Base-by-base conservation (phyloP, 768 basidiomycete species). In the Termitomyces heimii region DNA sequence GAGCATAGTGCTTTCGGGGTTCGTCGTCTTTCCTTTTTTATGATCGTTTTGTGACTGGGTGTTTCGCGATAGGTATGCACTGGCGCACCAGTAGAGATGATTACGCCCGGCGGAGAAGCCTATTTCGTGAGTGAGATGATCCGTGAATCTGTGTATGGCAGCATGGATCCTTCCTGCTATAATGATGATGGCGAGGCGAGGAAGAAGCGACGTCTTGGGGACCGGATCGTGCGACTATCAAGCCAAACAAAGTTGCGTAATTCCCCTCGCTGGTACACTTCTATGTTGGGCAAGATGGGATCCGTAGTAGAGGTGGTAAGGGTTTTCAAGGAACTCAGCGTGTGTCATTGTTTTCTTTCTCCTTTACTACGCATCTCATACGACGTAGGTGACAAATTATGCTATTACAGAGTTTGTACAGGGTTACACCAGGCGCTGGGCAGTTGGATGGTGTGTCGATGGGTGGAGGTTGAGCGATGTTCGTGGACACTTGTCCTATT, bases 401-500 rank as follows among this genome's bases (percentile, higher is more conserved):
- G 89, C 85, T 0, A 75, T 98, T 45, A 85, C 85, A 0, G 87
- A 93, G 62, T 88, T 95, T 46, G 74, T 86, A 3, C 94, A 94
- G 70, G 92, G 95, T 0, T 83, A 87, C 55, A 98, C 96, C 0
- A 79, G 88, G 2, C 82, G 97, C n/a, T 98, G 94, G 94, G 91
- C 87, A 0, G 70, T 98, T 2, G 92, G 82, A 0, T 98, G 96
- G 96, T 94, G 90, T 0, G 85, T 86, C 54, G 74, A 71, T 2
- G 77, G 80, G 29, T 68, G 67, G 14, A 83, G 84, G 7, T 71
- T 97, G 31, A 86, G 92, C 1, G 93, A 97, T 60, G 96, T 94
- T 67, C 52, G 90, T 75, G 12, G 18, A 37, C 24, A 5, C 26
- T 35, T 40, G 5, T 46, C 34, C 42, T 31, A 32, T 31, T 14